phyloP scores from a whole-genome alignment of 2,329 filamentous ascomycete species.

The Didymosphaeria variabile region DNA sequence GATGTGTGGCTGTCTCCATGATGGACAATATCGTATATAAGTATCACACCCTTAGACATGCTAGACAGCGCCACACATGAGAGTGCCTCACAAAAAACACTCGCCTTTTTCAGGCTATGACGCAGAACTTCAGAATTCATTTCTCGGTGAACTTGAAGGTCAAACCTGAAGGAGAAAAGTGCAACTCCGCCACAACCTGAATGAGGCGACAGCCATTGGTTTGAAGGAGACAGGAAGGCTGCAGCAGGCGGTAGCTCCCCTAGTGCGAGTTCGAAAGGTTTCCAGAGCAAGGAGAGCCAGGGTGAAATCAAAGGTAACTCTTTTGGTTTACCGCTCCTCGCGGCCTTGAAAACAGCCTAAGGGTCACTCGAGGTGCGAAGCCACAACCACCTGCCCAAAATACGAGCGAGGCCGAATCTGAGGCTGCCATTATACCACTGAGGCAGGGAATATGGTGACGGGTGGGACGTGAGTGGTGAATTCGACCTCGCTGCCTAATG shows the following conservation, averaged over 20 bases:
- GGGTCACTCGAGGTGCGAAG: conserved; percentile 32
- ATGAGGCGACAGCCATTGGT: conserved; percentile 30
- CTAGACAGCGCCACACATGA: conserved; percentile 31
- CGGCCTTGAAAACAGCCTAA: conserved; percentile 21
- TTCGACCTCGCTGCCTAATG: conserved; percentile 42
- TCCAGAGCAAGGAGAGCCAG: conserved; percentile 23
- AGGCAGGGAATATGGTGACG: conserved; percentile 36
- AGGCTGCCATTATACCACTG: conserved; percentile 20
- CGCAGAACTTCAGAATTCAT: conserved; percentile 29
- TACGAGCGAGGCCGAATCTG: conserved; percentile 33
- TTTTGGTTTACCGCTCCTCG: conserved; percentile 34
- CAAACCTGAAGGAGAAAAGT: conserved; percentile 23
- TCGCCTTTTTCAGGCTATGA: conserved; percentile 46
- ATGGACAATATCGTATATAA: conserved; percentile 27
- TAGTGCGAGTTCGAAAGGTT: conserved; percentile 37
- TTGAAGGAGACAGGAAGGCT: conserved; percentile 35
- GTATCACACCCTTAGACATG: conserved; percentile 34
- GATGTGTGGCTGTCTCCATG: conserved; percentile 16
- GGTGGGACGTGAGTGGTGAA: conserved; percentile 32
- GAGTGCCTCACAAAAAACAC: conserved; percentile 31
- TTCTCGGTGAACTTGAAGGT: conserved; percentile 25
- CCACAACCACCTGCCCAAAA: conserved; percentile 31
- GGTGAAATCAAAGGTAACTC: conserved; percentile 36
- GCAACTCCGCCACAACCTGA: conserved; percentile 36
- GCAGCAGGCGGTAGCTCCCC: conserved; percentile 38